phyloP scores from a whole-genome alignment of 176 grass and related monocot species.

The Hsuehochloa calcarea region DNA sequence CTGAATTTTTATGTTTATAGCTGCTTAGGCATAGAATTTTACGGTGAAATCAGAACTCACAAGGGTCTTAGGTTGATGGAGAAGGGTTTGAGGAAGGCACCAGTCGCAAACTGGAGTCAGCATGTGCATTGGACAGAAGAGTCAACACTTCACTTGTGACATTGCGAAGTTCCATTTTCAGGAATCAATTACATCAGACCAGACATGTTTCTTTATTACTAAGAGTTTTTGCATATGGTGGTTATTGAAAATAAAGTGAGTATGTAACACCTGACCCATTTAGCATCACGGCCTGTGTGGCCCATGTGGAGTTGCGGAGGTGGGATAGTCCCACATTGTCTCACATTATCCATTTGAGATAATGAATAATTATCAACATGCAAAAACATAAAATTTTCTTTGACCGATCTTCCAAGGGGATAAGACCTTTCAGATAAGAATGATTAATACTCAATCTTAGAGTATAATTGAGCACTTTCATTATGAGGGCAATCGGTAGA shows the following conservation, averaged over 20 bases:
- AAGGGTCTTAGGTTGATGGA: not conserved
- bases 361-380: too few relatives aligned
- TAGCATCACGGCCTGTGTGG: not conserved
- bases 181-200: not conserved
- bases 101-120: not conserved
- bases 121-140: not conserved
- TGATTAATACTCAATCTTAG: not conserved
- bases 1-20: not conserved
- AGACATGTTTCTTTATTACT: constrained; percentile 8
- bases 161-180: constrained; percentile 4
- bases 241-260: not conserved
- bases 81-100: not conserved
- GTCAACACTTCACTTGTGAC: not conserved
- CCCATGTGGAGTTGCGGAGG: not conserved
- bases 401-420: not conserved
- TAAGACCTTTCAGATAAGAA: not conserved
- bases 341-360: not conserved
- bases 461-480: not conserved
- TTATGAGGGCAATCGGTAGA: not conserved
- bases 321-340: not conserved
- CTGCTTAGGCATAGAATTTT: not conserved
- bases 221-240: not conserved
- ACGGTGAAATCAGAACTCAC: not conserved
- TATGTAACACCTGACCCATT: not conserved
- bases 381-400: not conserved